Evolutionary conservation across 768 basidiomycete genomes (phyloP).

Genomic region (Xerocomus potaroensis): DNA sequence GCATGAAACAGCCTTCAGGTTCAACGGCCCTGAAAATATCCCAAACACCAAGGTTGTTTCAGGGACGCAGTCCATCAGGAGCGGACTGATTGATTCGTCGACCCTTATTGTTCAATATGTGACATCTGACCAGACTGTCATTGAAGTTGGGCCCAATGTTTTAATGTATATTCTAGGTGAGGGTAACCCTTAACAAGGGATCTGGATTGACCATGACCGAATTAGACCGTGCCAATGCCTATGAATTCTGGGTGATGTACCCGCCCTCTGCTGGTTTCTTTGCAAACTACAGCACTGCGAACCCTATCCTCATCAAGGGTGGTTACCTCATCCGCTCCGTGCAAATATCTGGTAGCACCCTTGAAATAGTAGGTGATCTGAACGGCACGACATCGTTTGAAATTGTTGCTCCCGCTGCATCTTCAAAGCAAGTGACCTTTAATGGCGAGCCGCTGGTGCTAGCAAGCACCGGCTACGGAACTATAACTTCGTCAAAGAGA

Average conservation of each 20-base stretch:
- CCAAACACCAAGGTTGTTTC: conserved; percentile 23
- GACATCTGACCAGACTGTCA: conserved; percentile 44
- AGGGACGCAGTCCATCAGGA: conserved; percentile 31
- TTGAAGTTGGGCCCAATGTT: conserved; percentile 37
- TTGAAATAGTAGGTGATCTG: conserved; percentile 43
- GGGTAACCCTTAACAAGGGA: conserved; percentile 1
- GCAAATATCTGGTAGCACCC: conserved; percentile 31
- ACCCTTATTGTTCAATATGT: conserved; percentile 42
- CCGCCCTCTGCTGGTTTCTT: conserved; percentile 35
- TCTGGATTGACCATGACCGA: conserved; percentile 1
- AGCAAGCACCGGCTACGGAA: conserved; percentile 39
- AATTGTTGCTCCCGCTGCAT: conserved; percentile 41
- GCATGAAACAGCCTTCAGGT: conserved; percentile 47
- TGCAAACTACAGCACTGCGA: conserved; percentile 33
- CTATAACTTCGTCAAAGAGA: conserved; percentile 26
- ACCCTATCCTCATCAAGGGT: conserved; percentile 45
- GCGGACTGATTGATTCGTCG: conserved; percentile 32
- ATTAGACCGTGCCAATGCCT: conserved; percentile 45
- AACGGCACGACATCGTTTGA: conserved; percentile 42
- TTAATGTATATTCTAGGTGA: conserved; percentile 45
- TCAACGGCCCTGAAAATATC: conserved; percentile 20
- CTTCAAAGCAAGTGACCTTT: conserved; percentile 39
- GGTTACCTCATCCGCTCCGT: conserved; percentile 45
- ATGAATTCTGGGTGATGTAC: conserved; percentile 49
- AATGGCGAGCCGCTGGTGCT: conserved; percentile 36